Evolutionary conservation across 2,329 filamentous ascomycete species (phyloP), one percentile per base, ranked within the genome.

Genomic region (Nectriaceae sp.): DNA sequence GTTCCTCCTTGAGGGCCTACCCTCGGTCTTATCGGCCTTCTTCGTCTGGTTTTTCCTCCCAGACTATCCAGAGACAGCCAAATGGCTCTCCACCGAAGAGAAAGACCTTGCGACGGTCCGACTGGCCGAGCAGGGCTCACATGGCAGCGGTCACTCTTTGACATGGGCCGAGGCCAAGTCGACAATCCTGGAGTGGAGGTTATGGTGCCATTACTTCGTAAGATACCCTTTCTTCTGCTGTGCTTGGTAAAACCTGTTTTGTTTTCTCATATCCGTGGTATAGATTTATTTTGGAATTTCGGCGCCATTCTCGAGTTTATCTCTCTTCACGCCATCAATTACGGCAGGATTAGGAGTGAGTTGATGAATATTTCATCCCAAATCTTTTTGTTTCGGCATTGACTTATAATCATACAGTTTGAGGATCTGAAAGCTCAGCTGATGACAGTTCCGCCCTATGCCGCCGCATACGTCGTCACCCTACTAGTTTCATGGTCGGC

Each of bases 101-200:
- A 80, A 78, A 47, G 73, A 75, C 2, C 71, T 89, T 1, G 70
- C 71, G 2, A 48, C 65, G 0, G 62, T 60, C 19, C 64, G 75
- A 6, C 53, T 77, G 2, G 60, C 58, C 6, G 53, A 70, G 13
- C 55, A 62, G 10, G 57, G 59, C 1, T 62, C 59, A 0, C 55
- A 77, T 45, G 82, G 83, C 65, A 70, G 73, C 2, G 83, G 88
- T 56, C 76, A 82, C 10, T 75, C 72, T 48, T 78, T 83, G 57
- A 85, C 80, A 0, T 80, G 85, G 64, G 73, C 71, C 21, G 88
- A 90, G 55, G 87, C 83, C 70, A 87, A 83, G 58, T 76, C 82
- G 18, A 88, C 83, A 53, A 70, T 83, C 1, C 82, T 82, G 40
- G 84, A 82, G 59, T 77, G 83, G 64, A 79, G 78, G 4, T 77